These are phyloP conservation scores for Rugonectria rugulosa DNA, from an alignment of 2,329 filamentous ascomycete species.

Conservation along the genomic window DNA sequence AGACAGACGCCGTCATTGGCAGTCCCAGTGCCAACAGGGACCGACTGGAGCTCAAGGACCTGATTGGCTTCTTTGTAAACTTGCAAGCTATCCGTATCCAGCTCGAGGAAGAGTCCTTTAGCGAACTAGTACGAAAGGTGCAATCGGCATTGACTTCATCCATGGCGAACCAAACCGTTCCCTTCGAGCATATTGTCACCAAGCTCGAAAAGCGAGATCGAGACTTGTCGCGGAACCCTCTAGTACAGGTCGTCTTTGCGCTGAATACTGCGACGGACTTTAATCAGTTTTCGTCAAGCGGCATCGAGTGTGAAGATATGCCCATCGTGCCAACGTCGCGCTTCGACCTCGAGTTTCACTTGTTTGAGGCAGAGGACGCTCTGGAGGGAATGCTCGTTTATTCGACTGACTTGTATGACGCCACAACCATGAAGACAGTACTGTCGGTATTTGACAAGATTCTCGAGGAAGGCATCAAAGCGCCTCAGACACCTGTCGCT, in stretches of 20 bases:
- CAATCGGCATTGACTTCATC: conserved; percentile 11
- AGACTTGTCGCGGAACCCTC: conserved; percentile 24
- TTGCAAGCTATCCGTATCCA: conserved; percentile 32
- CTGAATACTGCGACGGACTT: conserved; percentile 24
- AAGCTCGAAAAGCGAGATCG: conserved; percentile 10
- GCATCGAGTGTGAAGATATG: conserved; percentile 12
- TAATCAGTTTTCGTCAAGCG: conserved; percentile 16
- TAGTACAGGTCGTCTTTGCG: conserved; percentile 29
- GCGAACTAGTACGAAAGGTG: conserved; percentile 27
- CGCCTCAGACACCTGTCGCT: conserved; percentile 14
- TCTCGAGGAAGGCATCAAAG: conserved; percentile 18
- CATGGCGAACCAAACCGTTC: conserved; percentile 34
- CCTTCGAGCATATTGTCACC: conserved; percentile 33
- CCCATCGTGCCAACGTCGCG: neutral
- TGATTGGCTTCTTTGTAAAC: conserved; percentile 35
- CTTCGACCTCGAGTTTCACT: conserved; percentile 37
- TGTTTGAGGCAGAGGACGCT: conserved; percentile 20
- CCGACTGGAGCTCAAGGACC: conserved; percentile 22
- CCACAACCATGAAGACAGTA: conserved; percentile 25
- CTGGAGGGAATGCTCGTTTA: conserved; percentile 17
- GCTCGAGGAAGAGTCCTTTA: conserved; percentile 26
- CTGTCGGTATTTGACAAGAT: conserved; percentile 25
- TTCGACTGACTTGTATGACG: conserved; percentile 27
- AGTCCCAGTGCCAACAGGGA: conserved; percentile 27
- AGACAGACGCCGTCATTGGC: conserved; percentile 31